Conservation (phyloP, 805 yeast genomes). For the Wickerhamiella allomyrinae region DNA sequence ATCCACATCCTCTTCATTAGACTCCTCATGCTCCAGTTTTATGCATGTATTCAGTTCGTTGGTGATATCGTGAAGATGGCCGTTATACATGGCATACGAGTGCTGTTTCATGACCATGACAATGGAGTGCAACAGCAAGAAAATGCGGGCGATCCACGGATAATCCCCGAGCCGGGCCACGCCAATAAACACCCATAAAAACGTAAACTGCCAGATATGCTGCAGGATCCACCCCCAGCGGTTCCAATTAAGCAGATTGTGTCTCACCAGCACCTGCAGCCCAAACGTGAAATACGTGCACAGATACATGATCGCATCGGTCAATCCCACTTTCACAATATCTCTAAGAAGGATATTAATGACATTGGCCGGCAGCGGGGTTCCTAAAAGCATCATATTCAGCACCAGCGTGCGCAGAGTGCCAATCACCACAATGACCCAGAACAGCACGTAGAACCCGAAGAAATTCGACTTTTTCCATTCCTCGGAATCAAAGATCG, state of each 20-base stretch:
- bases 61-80: slow-evolving; percentile 44
- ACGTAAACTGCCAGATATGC: slow-evolving; percentile 39
- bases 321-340: slow-evolving; percentile 49
- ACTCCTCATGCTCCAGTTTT: neutral
- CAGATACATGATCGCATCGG: slow-evolving; percentile 65
- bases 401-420: slow-evolving; percentile 35
- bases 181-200: slow-evolving; percentile 38
- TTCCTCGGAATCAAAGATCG: slow-evolving; percentile 21
- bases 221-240: slow-evolving; percentile 50
- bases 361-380: slow-evolving; percentile 38
- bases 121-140: slow-evolving; percentile 65
- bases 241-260: slow-evolving; percentile 42
- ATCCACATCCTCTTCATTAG: slow-evolving; percentile 18
- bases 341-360: slow-evolving; percentile 45
- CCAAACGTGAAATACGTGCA: slow-evolving; percentile 44
- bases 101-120: slow-evolving; percentile 93
- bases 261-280: slow-evolving; percentile 42
- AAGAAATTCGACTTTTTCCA: slow-evolving; percentile 32
- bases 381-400: slow-evolving; percentile 35
- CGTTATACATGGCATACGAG: slow-evolving; percentile 83
- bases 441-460: slow-evolving; percentile 60
- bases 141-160: slow-evolving; percentile 88
- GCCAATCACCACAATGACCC: slow-evolving; percentile 19
- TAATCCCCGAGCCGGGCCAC: slow-evolving; percentile 42
- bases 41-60: slow-evolving; percentile 5